These are phyloP conservation scores for Starmera quercuum DNA, from an alignment of 805 yeast genomes.

Conservation along the genomic window DNA sequence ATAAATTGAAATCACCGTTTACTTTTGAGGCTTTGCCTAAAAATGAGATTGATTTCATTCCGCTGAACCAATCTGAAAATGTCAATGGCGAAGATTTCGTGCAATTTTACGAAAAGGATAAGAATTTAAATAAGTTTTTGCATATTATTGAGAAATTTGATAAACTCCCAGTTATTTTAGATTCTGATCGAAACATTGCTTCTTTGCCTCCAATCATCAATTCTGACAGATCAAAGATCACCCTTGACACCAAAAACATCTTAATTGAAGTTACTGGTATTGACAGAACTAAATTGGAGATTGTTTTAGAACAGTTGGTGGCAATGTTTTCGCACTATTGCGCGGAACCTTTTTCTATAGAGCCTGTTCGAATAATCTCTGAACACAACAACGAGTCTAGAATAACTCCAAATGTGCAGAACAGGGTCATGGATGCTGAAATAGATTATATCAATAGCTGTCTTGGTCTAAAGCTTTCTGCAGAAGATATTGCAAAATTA, in stretches of 20 bases:
- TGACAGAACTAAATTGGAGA: constrained; percentile 87
- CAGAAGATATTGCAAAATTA: constrained; percentile 59
- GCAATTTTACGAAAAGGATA: constrained; percentile 87
- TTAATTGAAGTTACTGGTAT: constrained; percentile 94
- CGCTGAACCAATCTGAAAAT: constrained; percentile 61
- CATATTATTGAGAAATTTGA: constrained; percentile 85
- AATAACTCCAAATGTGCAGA: constrained; percentile 62
- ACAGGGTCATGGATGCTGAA: constrained; percentile 68
- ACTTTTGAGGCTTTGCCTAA: constrained; percentile 83
- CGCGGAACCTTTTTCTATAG: constrained; percentile 73
- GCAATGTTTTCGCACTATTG: constrained; percentile 95
- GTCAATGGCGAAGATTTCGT: constrained; percentile 74
- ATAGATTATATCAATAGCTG: constrained; percentile 84
- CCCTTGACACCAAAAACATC: constrained; percentile 77
- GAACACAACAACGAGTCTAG: constrained; percentile 74
- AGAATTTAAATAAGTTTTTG: constrained; percentile 80
- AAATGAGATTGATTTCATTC: constrained; percentile 63
- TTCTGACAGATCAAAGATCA: constrained; percentile 82
- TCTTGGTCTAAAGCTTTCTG: constrained; percentile 71
- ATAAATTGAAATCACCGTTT: constrained; percentile 73
- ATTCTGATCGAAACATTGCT: constrained; percentile 66
- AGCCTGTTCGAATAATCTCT: constrained; percentile 81
- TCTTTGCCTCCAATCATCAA: constrained; percentile 97
- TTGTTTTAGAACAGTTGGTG: constrained; percentile 85
- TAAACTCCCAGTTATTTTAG: constrained; percentile 85